Evolutionary conservation across 2,329 filamentous ascomycete genomes (phyloP).

Genomic region (Nemania diffusa): DNA sequence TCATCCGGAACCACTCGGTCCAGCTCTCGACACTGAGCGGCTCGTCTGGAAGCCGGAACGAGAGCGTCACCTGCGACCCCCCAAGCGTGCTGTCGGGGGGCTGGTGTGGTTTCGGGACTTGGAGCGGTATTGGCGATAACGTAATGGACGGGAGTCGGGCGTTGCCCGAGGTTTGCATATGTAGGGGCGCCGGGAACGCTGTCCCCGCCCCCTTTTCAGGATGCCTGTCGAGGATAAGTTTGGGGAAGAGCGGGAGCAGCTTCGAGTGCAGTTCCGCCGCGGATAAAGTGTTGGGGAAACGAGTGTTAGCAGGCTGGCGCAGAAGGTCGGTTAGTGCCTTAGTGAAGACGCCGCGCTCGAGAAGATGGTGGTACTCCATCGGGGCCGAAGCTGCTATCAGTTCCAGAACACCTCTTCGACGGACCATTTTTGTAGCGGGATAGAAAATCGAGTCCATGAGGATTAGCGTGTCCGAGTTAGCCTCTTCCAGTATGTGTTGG

Average conservation of each 20-base stretch:
- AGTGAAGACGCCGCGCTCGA: slow-evolving; percentile 65
- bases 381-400: slow-evolving; percentile 66
- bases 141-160: slow-evolving; percentile 66
- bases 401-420: slow-evolving; percentile 65
- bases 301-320: slow-evolving; percentile 58
- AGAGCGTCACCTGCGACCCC: slow-evolving; percentile 60
- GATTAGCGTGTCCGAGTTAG: slow-evolving; percentile 65
- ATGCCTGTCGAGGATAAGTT: slow-evolving; percentile 61
- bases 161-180: slow-evolving; percentile 66
- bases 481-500: slow-evolving; percentile 66
- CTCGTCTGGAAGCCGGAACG: slow-evolving; percentile 62
- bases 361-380: slow-evolving; percentile 59
- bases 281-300: slow-evolving; percentile 57
- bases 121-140: slow-evolving; percentile 60
- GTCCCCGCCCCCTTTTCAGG: slow-evolving; percentile 58
- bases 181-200: slow-evolving; percentile 65
- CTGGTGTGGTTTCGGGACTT: slow-evolving; percentile 46
- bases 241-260: slow-evolving; percentile 63
- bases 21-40: slow-evolving; percentile 63
- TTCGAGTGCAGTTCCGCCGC: slow-evolving; percentile 65
- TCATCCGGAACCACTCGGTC: slow-evolving; percentile 67
- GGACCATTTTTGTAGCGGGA: slow-evolving; percentile 62
- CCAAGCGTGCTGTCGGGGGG: slow-evolving; percentile 48
- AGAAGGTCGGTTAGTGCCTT: slow-evolving; percentile 61
- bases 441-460: slow-evolving; percentile 70